A percentile compares a stretch with the other conserved stretches of the same genome.
Conservation (phyloP, 164 flowering plant genomes). For the Nymphaea thermarum region DNA sequence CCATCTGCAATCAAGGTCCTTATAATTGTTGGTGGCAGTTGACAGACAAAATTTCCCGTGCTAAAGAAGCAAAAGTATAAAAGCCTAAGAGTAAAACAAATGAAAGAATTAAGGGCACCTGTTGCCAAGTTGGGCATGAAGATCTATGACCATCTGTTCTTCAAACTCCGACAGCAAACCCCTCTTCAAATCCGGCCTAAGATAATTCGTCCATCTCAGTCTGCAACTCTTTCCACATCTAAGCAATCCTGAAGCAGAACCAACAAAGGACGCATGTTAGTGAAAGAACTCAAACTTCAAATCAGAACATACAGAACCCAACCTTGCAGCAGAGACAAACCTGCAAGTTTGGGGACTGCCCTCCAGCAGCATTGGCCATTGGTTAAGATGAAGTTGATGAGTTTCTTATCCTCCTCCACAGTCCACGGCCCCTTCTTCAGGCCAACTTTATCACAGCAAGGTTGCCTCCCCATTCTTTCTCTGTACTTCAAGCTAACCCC, state of each 20-base stretch:
- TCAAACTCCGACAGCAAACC: constrained; percentile 54
- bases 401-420: constrained; percentile 60
- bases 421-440: constrained; percentile 79
- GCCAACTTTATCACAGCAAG: constrained; percentile 72
- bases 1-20: constrained; percentile 32
- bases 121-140: constrained; percentile 62
- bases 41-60: background rate
- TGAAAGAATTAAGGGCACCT: constrained; percentile 17
- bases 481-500: background rate
- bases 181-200: constrained; percentile 64
- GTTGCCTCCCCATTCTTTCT: constrained; percentile 55
- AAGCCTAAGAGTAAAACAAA: background rate
- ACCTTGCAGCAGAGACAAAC: constrained; percentile 10
- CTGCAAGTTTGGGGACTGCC: constrained; percentile 74
- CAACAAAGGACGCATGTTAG: background rate
- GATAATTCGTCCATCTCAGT: constrained; percentile 64
- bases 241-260: constrained; percentile 31
- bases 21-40: background rate
- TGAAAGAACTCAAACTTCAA: background rate
- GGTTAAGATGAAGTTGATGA: constrained; percentile 61
- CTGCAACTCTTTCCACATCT: constrained; percentile 74
- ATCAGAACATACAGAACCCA: background rate
- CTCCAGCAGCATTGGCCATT: constrained; percentile 86
- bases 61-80: background rate
- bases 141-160: constrained; percentile 61